phyloP scores from a whole-genome alignment of 208 protist genomes.

The Trypanosoma theileri region DNA sequence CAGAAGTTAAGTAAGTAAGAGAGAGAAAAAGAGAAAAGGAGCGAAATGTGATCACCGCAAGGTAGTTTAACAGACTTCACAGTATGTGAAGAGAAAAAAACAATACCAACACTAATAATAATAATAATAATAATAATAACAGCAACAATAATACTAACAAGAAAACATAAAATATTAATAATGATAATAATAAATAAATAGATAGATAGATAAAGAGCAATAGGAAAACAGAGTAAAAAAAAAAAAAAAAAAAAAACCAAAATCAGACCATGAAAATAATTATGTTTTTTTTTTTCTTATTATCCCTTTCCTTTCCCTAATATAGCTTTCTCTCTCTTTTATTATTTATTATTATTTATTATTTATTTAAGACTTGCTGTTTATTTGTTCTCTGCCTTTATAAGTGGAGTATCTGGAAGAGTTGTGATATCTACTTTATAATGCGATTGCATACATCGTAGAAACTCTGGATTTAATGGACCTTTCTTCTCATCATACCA shows the following conservation, averaged over 20 bases:
- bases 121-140: not conserved
- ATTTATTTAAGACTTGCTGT: not conserved
- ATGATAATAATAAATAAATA: slow-evolving; percentile 20
- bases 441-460: slow-evolving; percentile 69
- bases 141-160: slow-evolving; percentile 16
- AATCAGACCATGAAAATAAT: not conserved
- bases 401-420: slow-evolving; percentile 56
- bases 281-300: too few relatives aligned
- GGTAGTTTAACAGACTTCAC: too few relatives aligned
- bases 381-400: slow-evolving; percentile 5
- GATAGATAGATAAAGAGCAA: not conserved
- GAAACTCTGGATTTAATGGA: slow-evolving; percentile 84
- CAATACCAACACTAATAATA: not conserved
- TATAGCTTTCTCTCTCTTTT: not conserved
- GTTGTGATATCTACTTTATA: slow-evolving; percentile 70
- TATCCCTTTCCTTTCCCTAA: not conserved
- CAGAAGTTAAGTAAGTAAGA: too few relatives aligned
- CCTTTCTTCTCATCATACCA: slow-evolving; percentile 86
- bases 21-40: too few relatives aligned
- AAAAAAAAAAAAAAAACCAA: slow-evolving; percentile 17
- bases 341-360: not conserved
- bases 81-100: not conserved
- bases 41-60: too few relatives aligned
- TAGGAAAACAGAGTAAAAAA: slow-evolving; percentile 13
- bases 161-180: slow-evolving; percentile 2